phyloP scores from a whole-genome alignment of 2,329 filamentous ascomycete genomes.

The Fusarium dimerum region DNA sequence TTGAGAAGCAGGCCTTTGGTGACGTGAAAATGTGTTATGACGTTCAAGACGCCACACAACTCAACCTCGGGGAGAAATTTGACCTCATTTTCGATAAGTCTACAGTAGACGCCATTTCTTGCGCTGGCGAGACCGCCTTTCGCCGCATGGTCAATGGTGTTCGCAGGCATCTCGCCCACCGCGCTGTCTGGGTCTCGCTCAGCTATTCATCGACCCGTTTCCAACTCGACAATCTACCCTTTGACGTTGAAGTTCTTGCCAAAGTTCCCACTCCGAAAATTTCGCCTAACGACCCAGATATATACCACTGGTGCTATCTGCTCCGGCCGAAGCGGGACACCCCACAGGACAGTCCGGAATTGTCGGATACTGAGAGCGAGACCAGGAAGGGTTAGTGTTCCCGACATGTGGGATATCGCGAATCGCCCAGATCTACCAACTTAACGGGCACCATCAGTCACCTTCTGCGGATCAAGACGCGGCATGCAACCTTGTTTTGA shows the following conservation, averaged over 20 bases:
- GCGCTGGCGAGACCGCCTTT: constrained; percentile 41
- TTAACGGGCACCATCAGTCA: neutral
- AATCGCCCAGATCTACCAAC: neutral
- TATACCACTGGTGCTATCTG: constrained; percentile 48
- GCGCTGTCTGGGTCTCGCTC: constrained; percentile 48
- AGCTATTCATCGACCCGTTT: constrained; percentile 49
- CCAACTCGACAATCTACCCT: constrained; percentile 38
- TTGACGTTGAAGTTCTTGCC: constrained; percentile 43
- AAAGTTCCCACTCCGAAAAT: constrained; percentile 44
- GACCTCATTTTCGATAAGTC: constrained; percentile 52
- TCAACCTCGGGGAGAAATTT: constrained; percentile 33
- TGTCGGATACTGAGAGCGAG: constrained; percentile 3
- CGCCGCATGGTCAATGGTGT: constrained; percentile 42
- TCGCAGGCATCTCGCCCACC: constrained; percentile 34
- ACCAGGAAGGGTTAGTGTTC: constrained; percentile 9
- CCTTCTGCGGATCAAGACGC: too few species aligned
- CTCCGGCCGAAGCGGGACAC: constrained; percentile 34
- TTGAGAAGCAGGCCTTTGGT: constrained; percentile 44
- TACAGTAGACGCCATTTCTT: constrained; percentile 50
- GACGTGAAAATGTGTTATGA: constrained; percentile 45
- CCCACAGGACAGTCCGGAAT: constrained; percentile 3
- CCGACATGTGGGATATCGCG: neutral
- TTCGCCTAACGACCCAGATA: constrained; percentile 45
- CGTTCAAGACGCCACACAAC: constrained; percentile 47
- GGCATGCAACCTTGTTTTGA: too few species aligned